These are phyloP conservation scores for Alternaria gansuensis DNA, from an alignment of 2,329 filamentous ascomycete genomes.

Conservation along the genomic window DNA sequence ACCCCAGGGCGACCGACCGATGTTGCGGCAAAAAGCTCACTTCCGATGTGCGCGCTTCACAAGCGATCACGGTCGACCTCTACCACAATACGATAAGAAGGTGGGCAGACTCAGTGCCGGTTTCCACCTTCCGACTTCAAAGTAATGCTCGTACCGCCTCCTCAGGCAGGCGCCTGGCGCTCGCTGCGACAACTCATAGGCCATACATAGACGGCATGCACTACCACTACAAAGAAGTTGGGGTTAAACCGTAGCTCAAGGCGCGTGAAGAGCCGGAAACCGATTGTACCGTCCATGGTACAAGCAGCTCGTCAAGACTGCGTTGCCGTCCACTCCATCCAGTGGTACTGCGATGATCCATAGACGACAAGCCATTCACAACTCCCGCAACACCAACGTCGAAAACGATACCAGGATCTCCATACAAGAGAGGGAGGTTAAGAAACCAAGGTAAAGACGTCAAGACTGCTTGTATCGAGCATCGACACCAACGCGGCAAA, in stretches of 20 bases:
- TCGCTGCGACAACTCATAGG: not conserved
- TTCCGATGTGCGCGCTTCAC: not conserved
- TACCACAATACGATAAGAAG: not conserved
- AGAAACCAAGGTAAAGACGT: not conserved
- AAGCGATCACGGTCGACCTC: not conserved
- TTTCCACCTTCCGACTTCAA: not conserved
- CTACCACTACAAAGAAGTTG: not conserved
- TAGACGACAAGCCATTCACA: not conserved
- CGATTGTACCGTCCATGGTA: not conserved
- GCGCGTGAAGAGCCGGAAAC: not conserved
- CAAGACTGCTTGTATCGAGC: slow-evolving; percentile 1
- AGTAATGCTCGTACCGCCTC: not conserved
- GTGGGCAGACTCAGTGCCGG: not conserved
- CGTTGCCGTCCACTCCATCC: not conserved
- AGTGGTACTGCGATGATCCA: not conserved
- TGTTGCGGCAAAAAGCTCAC: not conserved
- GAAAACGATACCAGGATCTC: not conserved
- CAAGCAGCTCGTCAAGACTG: not conserved
- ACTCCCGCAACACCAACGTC: not conserved
- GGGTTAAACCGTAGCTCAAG: not conserved
- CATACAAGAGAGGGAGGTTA: not conserved
- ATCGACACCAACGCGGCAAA: not conserved
- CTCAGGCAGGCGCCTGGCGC: not conserved
- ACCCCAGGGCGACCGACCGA: not conserved
- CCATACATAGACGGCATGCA: not conserved